These are phyloP conservation scores for Mucor mucedo DNA, from an alignment of 371 early-diverging fungal genomes.

Conservation along the genomic window DNA sequence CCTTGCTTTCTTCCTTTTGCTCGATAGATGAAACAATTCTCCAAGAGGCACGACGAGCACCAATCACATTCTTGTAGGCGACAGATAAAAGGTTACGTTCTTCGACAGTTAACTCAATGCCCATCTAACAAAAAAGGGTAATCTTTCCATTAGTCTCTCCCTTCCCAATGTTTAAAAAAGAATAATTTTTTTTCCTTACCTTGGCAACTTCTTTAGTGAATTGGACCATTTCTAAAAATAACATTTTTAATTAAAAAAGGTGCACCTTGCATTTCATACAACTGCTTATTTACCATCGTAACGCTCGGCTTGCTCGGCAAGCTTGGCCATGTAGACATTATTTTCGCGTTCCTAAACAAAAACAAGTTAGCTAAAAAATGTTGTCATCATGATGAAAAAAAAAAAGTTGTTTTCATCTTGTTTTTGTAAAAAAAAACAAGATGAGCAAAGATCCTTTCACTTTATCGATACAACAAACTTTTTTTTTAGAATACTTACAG, in stretches of 20 bases:
- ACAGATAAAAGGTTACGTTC: constrained; percentile 99
- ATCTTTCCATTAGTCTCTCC: constrained; percentile 1
- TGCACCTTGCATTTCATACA: background rate
- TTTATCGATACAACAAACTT: background rate
- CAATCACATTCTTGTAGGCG: constrained; percentile 99
- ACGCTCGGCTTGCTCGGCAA: constrained; percentile 99
- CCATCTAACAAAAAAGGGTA: constrained; percentile 28
- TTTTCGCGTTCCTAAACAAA: constrained; percentile 51
- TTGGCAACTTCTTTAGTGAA: constrained; percentile 90
- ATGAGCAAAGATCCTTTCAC: constrained; percentile 1
- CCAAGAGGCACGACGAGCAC: constrained; percentile 99
- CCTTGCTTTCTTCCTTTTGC: constrained; percentile 97
- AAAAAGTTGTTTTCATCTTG: background rate
- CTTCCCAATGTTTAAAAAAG: background rate
- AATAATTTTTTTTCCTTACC: constrained; percentile 33
- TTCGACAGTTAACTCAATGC: constrained; percentile 89
- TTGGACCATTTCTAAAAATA: constrained; percentile 88
- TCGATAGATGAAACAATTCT: constrained; percentile 98
- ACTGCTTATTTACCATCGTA: constrained; percentile 74
- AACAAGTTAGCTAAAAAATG: background rate
- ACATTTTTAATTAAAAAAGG: background rate
- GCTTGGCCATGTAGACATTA: constrained; percentile 92
- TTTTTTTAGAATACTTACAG: constrained; percentile 17
- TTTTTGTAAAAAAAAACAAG: background rate
- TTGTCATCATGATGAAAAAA: constrained; percentile 6